Evolutionary conservation across 2,329 filamentous ascomycete species (phyloP), one percentile per base, ranked within the genome.

Genomic region (Pestalotiopsis sp.): DNA sequence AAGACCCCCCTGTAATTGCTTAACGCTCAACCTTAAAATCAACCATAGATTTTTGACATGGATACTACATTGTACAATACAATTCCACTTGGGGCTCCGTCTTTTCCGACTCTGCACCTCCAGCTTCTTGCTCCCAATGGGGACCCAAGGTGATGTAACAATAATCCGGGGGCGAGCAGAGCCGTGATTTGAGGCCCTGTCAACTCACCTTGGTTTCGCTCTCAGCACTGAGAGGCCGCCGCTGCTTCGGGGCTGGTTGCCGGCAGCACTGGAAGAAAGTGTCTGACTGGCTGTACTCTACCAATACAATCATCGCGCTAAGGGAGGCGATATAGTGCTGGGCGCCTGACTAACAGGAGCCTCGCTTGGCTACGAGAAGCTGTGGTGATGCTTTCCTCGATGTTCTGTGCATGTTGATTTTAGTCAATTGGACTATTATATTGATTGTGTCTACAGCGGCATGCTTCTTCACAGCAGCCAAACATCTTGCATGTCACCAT

Each of bases 31-130:
- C 64, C 66, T 58, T 63, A 38, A 38, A 69, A 67, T 70, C 62
- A 65, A 62, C 52, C 64, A 79, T 77, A 75, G 73, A 22, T 39
- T 52, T 22, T 22, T 35, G 30, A 52, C 20, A 52, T 52, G 44
- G 44, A 52, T 52, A 52, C 44, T n/a, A 20, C n/a, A n/a, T n/a
- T n/a, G n/a, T n/a, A n/a, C 17, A 52, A 7, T 22, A 20, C 17
- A 22, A 17, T 10, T 44, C 3, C 17, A 52, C 38, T 44, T 20
- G 39, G 11, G 35, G 24, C 38, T 63, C 60, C 60, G 38, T 40
- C 60, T 63, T 48, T 39, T 52, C 44, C 44, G 44, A 52, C 17
- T 22, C 30, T 52, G 17, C 44, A 20, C 20, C 17, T 17, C 17
- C 44, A n/a, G 44, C 3, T 52, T n/a, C 20, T 52, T n/a, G 17